Base-by-base conservation (phyloP, 768 basidiomycete species). In the Lactarius pseudohatsudake region DNA sequence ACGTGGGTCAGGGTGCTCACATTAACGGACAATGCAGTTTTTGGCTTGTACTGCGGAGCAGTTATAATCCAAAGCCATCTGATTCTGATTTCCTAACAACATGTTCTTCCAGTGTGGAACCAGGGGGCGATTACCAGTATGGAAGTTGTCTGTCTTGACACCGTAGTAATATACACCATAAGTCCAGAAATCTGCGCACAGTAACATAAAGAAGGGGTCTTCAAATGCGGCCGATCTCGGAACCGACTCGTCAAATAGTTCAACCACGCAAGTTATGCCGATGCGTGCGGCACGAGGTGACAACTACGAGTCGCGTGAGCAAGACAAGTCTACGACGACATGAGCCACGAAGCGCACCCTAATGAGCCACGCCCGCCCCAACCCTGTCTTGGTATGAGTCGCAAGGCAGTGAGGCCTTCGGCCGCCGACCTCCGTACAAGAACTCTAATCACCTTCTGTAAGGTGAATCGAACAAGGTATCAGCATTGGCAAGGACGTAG, bases 331-430 rank as follows among this genome's bases (percentile, higher is more conserved):
- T 13, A n/a, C 20, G 28, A 16, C 9, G 32, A 34, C 22, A 40
- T 28, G 6, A n/a, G 18, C 22, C 5, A 32, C 26, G 50, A 53
- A 45, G 40, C 64, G 30, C 40, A 92, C 89, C 94, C 94, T 53
- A 97, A 78, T 75, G 89, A 80, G 10, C 94, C 94, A 65, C 92
- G 81, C 11, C 94, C 94, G 68, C 92, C 93, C 94, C 94, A 97
- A 8, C 88, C 88, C 64, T 81, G 84, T 59, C 85, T 76, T 7
- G 93, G 92, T 3, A 79, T 87, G 53, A 94, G 78, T n/a, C 76
- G 81, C 64, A 93, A 72, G 22, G 78, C 78, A 16, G 85, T 70
- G 8, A 72, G 74, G 68, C 83, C 75, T 3, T 75, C 81, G 6
- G 78, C 75, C 53, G 47, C 67, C 8, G 62, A 38, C 36, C 91